Evolutionary conservation across 441 rosid species (phyloP).

Genomic region (Jatropha multifida): DNA sequence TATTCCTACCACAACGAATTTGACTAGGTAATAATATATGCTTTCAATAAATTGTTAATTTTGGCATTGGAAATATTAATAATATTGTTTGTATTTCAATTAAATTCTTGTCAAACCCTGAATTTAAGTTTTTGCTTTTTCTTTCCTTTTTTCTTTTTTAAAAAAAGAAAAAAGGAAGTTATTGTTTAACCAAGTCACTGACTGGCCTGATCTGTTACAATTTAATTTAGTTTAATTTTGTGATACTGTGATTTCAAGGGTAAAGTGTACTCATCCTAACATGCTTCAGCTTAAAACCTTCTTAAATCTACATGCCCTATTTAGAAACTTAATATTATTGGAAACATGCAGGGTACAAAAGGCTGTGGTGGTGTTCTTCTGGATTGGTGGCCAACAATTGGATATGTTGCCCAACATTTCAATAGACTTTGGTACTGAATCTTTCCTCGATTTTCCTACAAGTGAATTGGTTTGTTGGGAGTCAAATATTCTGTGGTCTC

Average conservation of each 20-base stretch:
- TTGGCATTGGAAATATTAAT: no score
- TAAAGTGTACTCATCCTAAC: background rate
- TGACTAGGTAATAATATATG: no score
- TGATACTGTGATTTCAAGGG: background rate
- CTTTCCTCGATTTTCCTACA: conserved; percentile 48
- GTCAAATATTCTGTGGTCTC: conserved; percentile 64
- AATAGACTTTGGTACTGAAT: conserved; percentile 36
- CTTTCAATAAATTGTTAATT: no score
- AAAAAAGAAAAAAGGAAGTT: no score
- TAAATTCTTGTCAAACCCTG: background rate
- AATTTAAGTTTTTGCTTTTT: background rate
- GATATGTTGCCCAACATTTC: conserved; percentile 35
- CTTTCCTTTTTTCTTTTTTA: background rate
- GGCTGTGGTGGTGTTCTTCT: conserved; percentile 82
- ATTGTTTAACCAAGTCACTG: no score
- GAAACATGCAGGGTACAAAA: conserved; percentile 60
- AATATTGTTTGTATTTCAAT: background rate
- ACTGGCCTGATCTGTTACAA: no score
- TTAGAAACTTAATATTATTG: conserved; percentile 12
- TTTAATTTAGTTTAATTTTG: no score
- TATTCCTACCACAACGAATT: background rate
- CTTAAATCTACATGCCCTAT: background rate
- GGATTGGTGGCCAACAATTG: conserved; percentile 82
- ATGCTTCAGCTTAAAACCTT: background rate
- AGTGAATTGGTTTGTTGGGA: conserved; percentile 66